Base-by-base conservation (phyloP, 2,329 filamentous ascomycete species). In the Corynespora cassiicola region DNA sequence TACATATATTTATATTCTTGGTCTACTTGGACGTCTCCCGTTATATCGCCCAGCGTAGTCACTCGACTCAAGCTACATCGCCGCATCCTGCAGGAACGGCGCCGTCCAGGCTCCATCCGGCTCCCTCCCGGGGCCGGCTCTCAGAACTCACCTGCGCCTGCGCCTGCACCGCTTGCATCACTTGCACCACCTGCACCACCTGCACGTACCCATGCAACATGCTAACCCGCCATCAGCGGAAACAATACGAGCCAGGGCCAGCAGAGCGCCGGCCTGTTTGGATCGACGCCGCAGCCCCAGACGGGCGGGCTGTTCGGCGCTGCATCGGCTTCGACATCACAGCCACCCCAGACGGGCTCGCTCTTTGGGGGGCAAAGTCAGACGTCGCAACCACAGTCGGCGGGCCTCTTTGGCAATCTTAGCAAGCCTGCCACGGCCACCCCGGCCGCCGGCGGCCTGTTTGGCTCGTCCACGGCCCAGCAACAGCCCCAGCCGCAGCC, bases 331-430 rank as follows among this genome's bases (percentile, higher is more conserved):
- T n/a, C 30, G 15, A 23, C 60, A 27, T 58, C 49, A 48, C 59
- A 63, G 42, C 50, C 53, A 46, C 47, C 61, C 36, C 58, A 63
- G 32, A 46, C 54, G 9, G 50, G 43, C 16, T 53, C 52, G 8
- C 50, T 60, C 6, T 63, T 63, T 30, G 58, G 58, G 22, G 47
- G 41, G 20, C 45, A 45, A 21, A 30, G 38, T n/a, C 44, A 47
- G 30, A 27, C 56, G 28, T 43, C 58, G 14, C 57, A 58, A 36
- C 57, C 48, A n/a, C 54, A 42, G 31, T 42, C 51, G 19, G 50
- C 50, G 36, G 53, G 65, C 18, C 55, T 71, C 8, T 72, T 72
- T 47, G 67, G 67, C 30, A 63, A 55, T 41, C 49, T 63, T 41
- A 62, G 56, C 47, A 65, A 68, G 47, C 58, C 59, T 31, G 54